Conservation (phyloP, 108 stramenopile genomes). For the Conticribra guillardii region DNA sequence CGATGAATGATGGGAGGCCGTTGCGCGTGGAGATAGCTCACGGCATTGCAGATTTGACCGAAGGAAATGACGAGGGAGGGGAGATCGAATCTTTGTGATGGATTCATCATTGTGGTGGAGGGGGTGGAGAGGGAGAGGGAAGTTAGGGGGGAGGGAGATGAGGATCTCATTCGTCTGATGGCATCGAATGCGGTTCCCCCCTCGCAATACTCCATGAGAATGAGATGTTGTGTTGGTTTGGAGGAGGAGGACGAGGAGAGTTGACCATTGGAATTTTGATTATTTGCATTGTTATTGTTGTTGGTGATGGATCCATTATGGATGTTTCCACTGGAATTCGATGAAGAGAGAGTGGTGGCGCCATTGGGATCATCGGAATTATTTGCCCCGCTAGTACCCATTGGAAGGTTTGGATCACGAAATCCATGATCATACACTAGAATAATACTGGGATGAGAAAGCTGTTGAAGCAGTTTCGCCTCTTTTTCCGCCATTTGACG, state of each 20-base stretch:
- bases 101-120: neutral
- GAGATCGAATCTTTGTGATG: constrained; percentile 60
- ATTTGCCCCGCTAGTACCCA: neutral
- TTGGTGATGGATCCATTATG: neutral
- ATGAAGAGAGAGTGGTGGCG: too few species aligned
- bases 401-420: constrained; percentile 13
- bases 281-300: constrained; percentile 11
- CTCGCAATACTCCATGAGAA: constrained; percentile 94
- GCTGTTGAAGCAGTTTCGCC: constrained; percentile 69
- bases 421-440: constrained; percentile 73
- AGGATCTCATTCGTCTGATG: constrained; percentile 63
- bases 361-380: neutral
- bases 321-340: too few species aligned
- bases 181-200: constrained; percentile 90
- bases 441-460: constrained; percentile 74
- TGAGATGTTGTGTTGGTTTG: constrained; percentile 71
- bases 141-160: constrained; percentile 12
- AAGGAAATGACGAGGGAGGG: constrained; percentile 84
- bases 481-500: constrained; percentile 90
- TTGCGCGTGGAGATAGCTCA: constrained; percentile 86
- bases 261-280: constrained; percentile 7
- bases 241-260: constrained; percentile 2
- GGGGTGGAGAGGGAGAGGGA: neutral
- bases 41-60: constrained; percentile 88
- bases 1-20: constrained; percentile 94